Evolutionary conservation across 2,329 filamentous ascomycete species (phyloP), one percentile per base, ranked within the genome.

Genomic region (Colletotrichum tanaceti): DNA sequence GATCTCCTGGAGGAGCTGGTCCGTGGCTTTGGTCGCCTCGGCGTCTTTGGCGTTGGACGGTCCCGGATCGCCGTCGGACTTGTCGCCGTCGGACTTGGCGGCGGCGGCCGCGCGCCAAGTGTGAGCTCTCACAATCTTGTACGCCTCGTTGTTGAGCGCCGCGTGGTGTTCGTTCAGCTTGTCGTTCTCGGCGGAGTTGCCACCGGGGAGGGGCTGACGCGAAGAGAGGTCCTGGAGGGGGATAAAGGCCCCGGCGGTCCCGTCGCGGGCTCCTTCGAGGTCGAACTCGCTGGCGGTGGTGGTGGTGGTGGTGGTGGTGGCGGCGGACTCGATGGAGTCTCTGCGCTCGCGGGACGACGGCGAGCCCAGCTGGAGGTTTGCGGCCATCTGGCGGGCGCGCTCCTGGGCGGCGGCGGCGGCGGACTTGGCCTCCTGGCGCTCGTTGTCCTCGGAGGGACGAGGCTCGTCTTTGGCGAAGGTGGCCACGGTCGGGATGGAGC

Each of bases 321-420:
- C n/a, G n/a, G 75, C 73, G 2, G 81, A 83, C 44, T 81, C 80
- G 5, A 81, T 24, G 0, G 81, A 83, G 32, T 75, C 74, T 61
- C 77, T 75, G 16, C 77, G 79, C 35, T 73, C 74, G 1, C 79
- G 77, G 10, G 73, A 74, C 3, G 78, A 74, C 3, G 78, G 81
- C 38, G 78, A 79, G 41, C 79, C 78, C 9, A 74, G 73, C 28
- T 77, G 74, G 39, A 84, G 75, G 35, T 76, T 80, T 32, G 79
- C 81, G 2, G 81, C 82, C 41, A 84, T 75, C 65, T 80, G 75
- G 57, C 79, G 77, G 2, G 81, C 82, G 55, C 82, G 78, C 65
- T 80, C 79, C 62, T 81, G 82, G 2, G 82, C 82, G 22, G 80
- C 81, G n/a, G 79, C 77, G 7, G 80, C 81, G 22, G 81, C 75